Base-by-base conservation (phyloP, 75 land plant genomes). In the Ceratopteris richardii region DNA sequence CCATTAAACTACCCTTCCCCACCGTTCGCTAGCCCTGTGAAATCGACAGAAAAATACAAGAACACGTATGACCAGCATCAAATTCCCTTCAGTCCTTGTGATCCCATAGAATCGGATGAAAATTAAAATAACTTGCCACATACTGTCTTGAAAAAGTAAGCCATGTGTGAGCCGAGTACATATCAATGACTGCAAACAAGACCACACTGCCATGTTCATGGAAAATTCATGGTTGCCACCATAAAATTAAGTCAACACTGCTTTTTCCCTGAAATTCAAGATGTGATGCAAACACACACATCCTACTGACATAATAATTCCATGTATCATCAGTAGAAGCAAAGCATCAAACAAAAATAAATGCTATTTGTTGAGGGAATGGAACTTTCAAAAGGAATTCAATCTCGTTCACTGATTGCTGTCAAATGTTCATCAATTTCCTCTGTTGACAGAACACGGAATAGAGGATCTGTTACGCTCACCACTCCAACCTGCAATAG, bases 351-450 rank as follows among this genome's bases (percentile, higher is more conserved):
- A 19, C 10, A 9, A 51, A n/a, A 9, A 18, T 51, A 10, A 7
- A 19, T 9, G 54, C 23, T 10, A 19, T 9, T 18, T 51, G 9
- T 7, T 51, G 19, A 10, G 10, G 18, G 31, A 54, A 20, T 21
- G 23, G 3, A 20, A 30, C 31, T 16, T 17, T 54, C 22, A 18
- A 2, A 3, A 46, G 11, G 33, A 25, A 1, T 23, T 71, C 59
- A 86, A 60, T 88, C 93, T 17, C 86, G 78, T 67, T 88, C 89
- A 53, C 89, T 82, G 53, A 88, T 88, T 26, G 89, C 80, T 37
- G 82, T 81, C 66, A 85, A 66, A 59, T 88, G 93, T 50, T 88
- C 85, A 66, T 88, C 93, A 60, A 88, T 82, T 67, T 87, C 85
- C 40, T 76, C 92, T 43, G 80, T 84, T 24, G 88, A 52, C 29